These are phyloP conservation scores for Lizanozyma gosingica DNA, from an alignment of 1,139 yeast species.

Conservation along the genomic window DNA sequence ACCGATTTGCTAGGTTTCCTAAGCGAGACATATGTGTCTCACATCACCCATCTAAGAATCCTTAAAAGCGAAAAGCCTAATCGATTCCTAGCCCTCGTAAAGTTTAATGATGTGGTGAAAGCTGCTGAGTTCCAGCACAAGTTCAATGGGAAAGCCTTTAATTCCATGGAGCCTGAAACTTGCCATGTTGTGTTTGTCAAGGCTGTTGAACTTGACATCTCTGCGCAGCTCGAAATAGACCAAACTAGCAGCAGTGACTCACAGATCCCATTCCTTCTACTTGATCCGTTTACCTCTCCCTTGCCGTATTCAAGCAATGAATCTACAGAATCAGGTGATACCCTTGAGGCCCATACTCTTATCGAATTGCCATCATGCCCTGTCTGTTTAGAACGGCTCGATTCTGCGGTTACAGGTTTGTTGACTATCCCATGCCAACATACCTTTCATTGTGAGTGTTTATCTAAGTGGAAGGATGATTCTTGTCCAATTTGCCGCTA, in stretches of 20 bases:
- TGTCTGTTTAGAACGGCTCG: constrained; percentile 87
- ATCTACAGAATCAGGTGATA: constrained; percentile 1
- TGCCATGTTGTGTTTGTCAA: constrained; percentile 71
- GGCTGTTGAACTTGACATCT: constrained; percentile 37
- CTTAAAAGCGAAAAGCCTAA: constrained; percentile 60
- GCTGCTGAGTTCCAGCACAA: constrained; percentile 58
- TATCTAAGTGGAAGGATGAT: constrained; percentile 85
- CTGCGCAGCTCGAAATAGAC: not conserved
- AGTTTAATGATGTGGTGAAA: constrained; percentile 47
- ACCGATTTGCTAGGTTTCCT: constrained; percentile 76
- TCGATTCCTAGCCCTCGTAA: constrained; percentile 68
- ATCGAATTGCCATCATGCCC: constrained; percentile 88
- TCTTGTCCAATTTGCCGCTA: constrained; percentile 90
- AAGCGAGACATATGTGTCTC: constrained; percentile 49
- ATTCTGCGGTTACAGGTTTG: constrained; percentile 70
- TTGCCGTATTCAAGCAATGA: constrained; percentile 1
- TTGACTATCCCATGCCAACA: constrained; percentile 89
- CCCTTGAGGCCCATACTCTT: constrained; percentile 12
- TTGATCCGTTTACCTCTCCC: constrained; percentile 59
- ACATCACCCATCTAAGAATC: constrained; percentile 65
- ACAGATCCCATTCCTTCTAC: constrained; percentile 54
- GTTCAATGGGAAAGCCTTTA: constrained; percentile 70
- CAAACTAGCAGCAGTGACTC: not conserved
- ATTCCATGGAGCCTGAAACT: constrained; percentile 81
- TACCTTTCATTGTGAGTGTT: constrained; percentile 85